Base-by-base conservation (phyloP, 306 rosid genomes). In the Prunus mongolica region DNA sequence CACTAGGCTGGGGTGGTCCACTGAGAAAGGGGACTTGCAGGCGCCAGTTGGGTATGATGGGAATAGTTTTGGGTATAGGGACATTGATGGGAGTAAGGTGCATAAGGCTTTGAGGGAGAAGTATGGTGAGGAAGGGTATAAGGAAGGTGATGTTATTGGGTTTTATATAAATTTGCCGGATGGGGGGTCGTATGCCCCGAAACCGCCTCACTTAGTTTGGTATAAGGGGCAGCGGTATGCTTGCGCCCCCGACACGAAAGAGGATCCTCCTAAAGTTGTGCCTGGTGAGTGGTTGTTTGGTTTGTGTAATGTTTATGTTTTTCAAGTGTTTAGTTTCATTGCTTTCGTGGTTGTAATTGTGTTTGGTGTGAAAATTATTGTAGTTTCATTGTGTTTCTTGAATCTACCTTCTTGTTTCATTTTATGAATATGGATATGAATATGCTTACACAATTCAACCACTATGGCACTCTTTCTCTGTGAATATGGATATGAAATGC, bases 41-140 rank as follows among this genome's bases (percentile, higher is more conserved):
- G 99, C 97, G 0, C 99, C 97, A 0, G 97, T 95, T 63, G 99
- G 97, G 55, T 95, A 92, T 38, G 97, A 95, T 65, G 93, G 87
- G 79, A 95, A 90, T 16, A 90, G 99, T 45, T 92, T 88, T 15
- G 97, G 96, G 56, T 95, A 92, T 52, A 83, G 97, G 82, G 99
- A 95, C 65, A 86, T 91, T 83, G 99, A 95, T 88, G 99, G 97
- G 74, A 92, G 93, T 80, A 95, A 92, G 85, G 87, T 95, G 81
- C 93, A 92, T 34, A 95, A 92, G 87, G 99, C 99, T 12, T 78
- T 87, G 90, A 90, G 97, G 71, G 97, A 92, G 71, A 91, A 83
- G 49, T 92, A 92, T 83, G 97, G 99, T 0, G 97, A 88, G 46
- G 97, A 90, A 78, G 97, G 97, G 71, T 95, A 92, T n/a, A 87